Evolutionary conservation across 371 early-diverging fungal genomes (phyloP).

Genomic region (Lichtheimia ramosa): DNA sequence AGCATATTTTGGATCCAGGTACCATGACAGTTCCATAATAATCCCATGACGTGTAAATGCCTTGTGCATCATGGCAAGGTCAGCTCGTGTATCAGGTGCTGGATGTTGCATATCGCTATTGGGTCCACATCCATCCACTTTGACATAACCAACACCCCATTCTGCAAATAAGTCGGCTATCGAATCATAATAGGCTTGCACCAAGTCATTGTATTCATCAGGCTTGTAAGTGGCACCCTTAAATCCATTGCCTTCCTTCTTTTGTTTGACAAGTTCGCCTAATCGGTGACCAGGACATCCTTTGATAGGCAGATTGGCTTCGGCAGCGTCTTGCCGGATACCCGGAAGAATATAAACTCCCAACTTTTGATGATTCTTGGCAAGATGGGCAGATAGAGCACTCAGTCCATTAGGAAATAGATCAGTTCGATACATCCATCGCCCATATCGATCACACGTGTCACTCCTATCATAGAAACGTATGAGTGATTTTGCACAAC

Average conservation of each 20-base stretch:
- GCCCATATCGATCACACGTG: slow-evolving; percentile 38
- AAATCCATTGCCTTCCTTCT: slow-evolving; percentile 43
- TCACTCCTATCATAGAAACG: slow-evolving; percentile 23
- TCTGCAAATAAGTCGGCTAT: slow-evolving; percentile 36
- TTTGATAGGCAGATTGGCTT: slow-evolving; percentile 19
- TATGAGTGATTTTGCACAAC: too few species aligned
- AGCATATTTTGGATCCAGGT: slow-evolving; percentile 32
- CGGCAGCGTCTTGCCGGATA: slow-evolving; percentile 36
- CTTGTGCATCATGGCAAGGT: slow-evolving; percentile 31
- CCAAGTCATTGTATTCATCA: slow-evolving; percentile 30
- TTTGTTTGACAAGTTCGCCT: slow-evolving; percentile 22
- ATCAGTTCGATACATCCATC: slow-evolving; percentile 37
- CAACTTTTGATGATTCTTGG: slow-evolving; percentile 39
- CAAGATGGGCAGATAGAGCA: slow-evolving; percentile 27
- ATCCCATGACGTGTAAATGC: slow-evolving; percentile 30
- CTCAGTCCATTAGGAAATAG: slow-evolving; percentile 38
- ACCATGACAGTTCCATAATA: slow-evolving; percentile 48
- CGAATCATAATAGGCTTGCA: slow-evolving; percentile 37
- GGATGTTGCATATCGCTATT: slow-evolving; percentile 12
- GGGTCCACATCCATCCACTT: slow-evolving; percentile 46
- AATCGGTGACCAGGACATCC: slow-evolving; percentile 16
- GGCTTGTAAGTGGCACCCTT: slow-evolving; percentile 40
- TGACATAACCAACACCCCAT: slow-evolving; percentile 40
- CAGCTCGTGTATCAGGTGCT: slow-evolving; percentile 37
- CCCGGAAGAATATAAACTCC: slow-evolving; percentile 47